Evolutionary conservation across 371 early-diverging fungal genomes (phyloP).

Genomic region (Lichtheimia corymbifera): DNA sequence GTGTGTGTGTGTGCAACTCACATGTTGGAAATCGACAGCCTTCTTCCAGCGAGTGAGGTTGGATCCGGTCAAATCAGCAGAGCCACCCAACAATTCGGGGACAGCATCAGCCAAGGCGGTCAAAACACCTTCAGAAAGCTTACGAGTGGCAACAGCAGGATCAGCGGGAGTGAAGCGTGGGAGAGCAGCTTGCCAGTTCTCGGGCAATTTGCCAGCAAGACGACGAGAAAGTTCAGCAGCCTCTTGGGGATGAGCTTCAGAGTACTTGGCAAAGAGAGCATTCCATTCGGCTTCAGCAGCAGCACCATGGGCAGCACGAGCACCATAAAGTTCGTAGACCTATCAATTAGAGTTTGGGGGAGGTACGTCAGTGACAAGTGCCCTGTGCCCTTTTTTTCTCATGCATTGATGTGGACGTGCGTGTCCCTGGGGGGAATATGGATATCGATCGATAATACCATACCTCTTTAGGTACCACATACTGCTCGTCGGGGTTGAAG

Average conservation of each 20-base stretch:
- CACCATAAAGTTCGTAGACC: conserved; percentile 65
- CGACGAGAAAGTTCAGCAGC: conserved; percentile 79
- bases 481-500: conserved; percentile 73
- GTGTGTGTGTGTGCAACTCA: conserved; percentile 12
- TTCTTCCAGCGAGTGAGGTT: conserved; percentile 92
- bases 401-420: conserved; percentile 5
- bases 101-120: conserved; percentile 74
- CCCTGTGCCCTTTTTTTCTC: too few species aligned
- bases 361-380: background rate
- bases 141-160: conserved; percentile 80
- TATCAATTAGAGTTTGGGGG: conserved; percentile 7
- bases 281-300: conserved; percentile 73
- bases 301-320: conserved; percentile 59
- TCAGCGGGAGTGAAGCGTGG: conserved; percentile 79
- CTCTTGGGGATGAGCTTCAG: conserved; percentile 54
- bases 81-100: conserved; percentile 91
- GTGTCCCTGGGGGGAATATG: too few species aligned
- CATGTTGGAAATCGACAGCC: conserved; percentile 89
- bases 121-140: conserved; percentile 78
- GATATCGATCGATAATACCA: conserved; percentile 8
- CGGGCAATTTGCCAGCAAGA: conserved; percentile 66
- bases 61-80: conserved; percentile 96
- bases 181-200: conserved; percentile 64
- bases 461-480: conserved; percentile 58
- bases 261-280: conserved; percentile 61